Base-by-base conservation (phyloP, 2,329 filamentous ascomycete genomes). In the Talaromyces atroroseus region DNA sequence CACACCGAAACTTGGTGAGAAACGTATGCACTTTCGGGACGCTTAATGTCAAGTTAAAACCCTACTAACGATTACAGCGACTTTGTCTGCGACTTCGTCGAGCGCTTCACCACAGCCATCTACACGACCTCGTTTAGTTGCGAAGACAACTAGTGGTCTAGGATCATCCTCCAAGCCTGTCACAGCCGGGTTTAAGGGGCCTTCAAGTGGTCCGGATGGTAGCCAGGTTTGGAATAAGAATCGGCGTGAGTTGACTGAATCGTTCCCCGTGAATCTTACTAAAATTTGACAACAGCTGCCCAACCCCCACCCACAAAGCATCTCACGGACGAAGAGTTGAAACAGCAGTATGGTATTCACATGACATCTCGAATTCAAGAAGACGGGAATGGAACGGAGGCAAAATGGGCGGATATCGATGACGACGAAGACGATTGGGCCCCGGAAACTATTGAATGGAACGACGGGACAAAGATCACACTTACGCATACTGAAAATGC, bases 201-300 rank as follows among this genome's bases (percentile, higher is more conserved):
- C 77, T 54, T 70, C 70, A 60, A 70, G 71, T 61, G 82, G 80
- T n/a, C 83, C 84, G 50, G 83, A 86, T 71, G 82, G 82, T n/a
- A 84, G 78, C 69, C 83, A 84, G 70, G 84, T 87, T 51, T 87
- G 84, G 84, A 87, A 87, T 66, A 86, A 84, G 71, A 87, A 86
- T 66, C 78, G 82, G 72, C 82, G 82, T 78, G 76, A 65, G 76
- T 57, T n/a, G 26, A 53, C 46, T 29, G 20, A 36, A 10, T 16
- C 16, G n/a, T 44, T 11, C 23, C 40, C 44, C 42, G 49, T 38
- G 52, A 46, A 48, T 21, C 7, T 4, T 49, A 49, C 65, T 71
- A 59, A 68, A 54, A 52, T 52, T 57, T 45, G 23, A 32, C 55
- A 58, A 54, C 45, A 62, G 78, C 81, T 55, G 72, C 77, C 26